Percentiles rank a stretch among this genome's conserved stretches.
phyloP scores from a whole-genome alignment of 768 basidiomycete species.

The Amanita pallidorosea region DNA sequence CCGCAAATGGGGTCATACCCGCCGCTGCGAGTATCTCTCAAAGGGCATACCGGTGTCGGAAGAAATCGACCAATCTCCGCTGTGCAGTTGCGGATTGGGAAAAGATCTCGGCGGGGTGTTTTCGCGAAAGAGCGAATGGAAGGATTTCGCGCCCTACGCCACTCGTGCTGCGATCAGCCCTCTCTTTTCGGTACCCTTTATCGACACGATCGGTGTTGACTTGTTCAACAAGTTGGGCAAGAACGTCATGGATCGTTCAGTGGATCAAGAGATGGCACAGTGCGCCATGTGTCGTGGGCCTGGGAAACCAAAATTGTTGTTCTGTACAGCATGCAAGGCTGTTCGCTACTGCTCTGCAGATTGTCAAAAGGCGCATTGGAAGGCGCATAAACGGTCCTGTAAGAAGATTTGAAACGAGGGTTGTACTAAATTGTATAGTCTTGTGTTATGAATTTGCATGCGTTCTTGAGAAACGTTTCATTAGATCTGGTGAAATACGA shows the following conservation, averaged over 20 bases:
- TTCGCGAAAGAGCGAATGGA: slow-evolving; percentile 21
- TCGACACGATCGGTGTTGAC: slow-evolving; percentile 24
- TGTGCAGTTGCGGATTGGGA: slow-evolving; percentile 46
- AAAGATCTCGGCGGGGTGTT: slow-evolving; percentile 29
- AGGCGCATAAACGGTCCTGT: slow-evolving; percentile 6
- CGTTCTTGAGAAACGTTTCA: too few relatives aligned
- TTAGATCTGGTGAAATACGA: too few relatives aligned
- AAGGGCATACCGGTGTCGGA: slow-evolving; percentile 26
- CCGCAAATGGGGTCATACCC: slow-evolving; percentile 37
- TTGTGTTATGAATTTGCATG: too few relatives aligned
- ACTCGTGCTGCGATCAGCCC: slow-evolving; percentile 43
- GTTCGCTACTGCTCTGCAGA: slow-evolving; percentile 22
- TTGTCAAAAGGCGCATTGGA: slow-evolving; percentile 28
- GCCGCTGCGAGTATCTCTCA: slow-evolving; percentile 35
- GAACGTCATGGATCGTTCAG: too few relatives aligned
- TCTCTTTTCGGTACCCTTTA: slow-evolving; percentile 39
- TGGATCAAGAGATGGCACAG: neutral
- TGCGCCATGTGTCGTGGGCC: slow-evolving; percentile 20
- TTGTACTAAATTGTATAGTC: too few relatives aligned
- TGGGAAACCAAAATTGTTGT: slow-evolving; percentile 16
- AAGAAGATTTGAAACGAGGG: neutral
- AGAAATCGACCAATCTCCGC: slow-evolving; percentile 25
- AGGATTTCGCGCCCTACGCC: slow-evolving; percentile 27
- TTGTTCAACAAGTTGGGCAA: neutral
- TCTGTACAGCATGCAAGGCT: slow-evolving; percentile 18